Base-by-base conservation (phyloP, 73 alveolate genomes). In the Paramecium biaurelia region DNA sequence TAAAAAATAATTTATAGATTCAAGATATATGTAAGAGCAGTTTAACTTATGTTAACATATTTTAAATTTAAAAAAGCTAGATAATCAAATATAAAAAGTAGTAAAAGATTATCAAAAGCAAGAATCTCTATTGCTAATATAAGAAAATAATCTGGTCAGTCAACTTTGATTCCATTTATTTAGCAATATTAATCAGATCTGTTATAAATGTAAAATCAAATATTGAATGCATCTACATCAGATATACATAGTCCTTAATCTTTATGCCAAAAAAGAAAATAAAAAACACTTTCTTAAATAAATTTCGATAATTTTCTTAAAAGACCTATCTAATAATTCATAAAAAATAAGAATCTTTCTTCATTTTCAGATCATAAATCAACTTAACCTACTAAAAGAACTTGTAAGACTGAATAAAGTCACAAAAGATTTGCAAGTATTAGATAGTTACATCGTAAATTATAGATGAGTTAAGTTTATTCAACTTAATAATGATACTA, bases 11-110 rank as follows among this genome's bases (percentile, higher is more conserved):
- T 63, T 30, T 63, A 63, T 63, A 26, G 84, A 30, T 63, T 63
- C 41, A 63, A 32, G 84, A 63, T 63, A 63, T 63, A 30, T 26
- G 84, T 63, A 26, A 63, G 84, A 32, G 84, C 84, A 63, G 84
- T 63, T 30, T 63, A 63, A 63, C 84, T 63, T 5, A n/a, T 63
- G 41, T 24, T 63, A 26, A 63, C 84, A 23, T 63, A 30, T 32
- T 63, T 63, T 32, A 63, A 63, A 63, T 63, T 63, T 32, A 63
- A 24, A 32, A 63, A 12, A 12, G 84, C 45, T 32, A 53, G 68
- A 53, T 18, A 53, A 18, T 15, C 32, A 5, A 53, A 53, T 53
- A 53, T 53, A 34, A 53, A 53, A 18, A 53, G 68, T 53, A 53
- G 68, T 21, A 63, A 32, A 63, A 26, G 84, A 63, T 26, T 63